Evolutionary conservation across 768 basidiomycete species (phyloP), one percentile per base, ranked within the genome.

Genomic region (Suillus fuscotomentosus): DNA sequence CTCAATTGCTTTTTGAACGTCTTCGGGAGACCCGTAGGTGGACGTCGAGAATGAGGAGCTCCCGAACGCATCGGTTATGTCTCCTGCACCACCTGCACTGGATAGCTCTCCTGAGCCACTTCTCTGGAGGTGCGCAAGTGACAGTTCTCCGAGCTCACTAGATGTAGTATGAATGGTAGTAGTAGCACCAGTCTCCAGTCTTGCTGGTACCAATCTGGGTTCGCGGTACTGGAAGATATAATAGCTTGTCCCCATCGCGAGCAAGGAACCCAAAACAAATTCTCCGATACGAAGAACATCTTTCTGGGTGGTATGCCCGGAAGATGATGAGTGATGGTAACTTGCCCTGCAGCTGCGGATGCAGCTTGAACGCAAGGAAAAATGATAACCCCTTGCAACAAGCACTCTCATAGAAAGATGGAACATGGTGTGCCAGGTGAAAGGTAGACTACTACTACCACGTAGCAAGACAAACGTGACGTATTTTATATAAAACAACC

Each of bases 1-100:
- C 17, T 77, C 70, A 20, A 89, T 88, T 11, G 88, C 87, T 24
- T 73, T 67, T 67, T 78, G 65, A 22, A 88, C 66, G 65, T 87
- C 84, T 45, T 77, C 66, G 5, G 75, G 76, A 20, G 82, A 78
- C 9, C 83, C 87, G 66, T 88, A 87, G 22, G 70, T 70, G 24
- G 69, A 68, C 27, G 48, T 57, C 31, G 68, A 54, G 5, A 64
- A 57, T 45, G 62, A 67, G n/a, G 34, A 22, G 48, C 55, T 43
- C 10, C 43, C 20, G 8, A 53, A 60, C 38, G 53, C 57, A 20
- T 34, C 9, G 13, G 13, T 43, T 31, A 27, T 39, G 27, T 42
- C n/a, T 42, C 48, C 50, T 22, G 27, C 20, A 24, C 15, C 9
- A 34, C 59, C 51, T 11, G 61, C 60, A 60, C 54, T 20, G 2